A percentile compares a stretch with the other conserved stretches of the same genome.
Conservation (phyloP, 805 yeast species). For the Wickerhamiella slavikovae region DNA sequence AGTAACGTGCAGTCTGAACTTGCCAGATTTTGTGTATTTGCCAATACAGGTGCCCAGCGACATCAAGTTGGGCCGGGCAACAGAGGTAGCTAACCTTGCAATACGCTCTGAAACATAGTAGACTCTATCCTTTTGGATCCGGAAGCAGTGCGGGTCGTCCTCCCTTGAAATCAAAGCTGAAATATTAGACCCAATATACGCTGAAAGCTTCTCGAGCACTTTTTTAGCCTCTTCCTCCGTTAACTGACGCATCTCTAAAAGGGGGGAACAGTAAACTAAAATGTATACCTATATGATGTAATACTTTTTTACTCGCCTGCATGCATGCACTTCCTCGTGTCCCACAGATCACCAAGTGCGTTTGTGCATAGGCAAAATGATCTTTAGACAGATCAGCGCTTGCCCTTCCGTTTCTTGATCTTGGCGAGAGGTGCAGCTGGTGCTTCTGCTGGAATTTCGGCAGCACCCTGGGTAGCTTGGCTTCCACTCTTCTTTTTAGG, state of each 20-base stretch:
- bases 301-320: too few relatives aligned
- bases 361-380: too few relatives aligned
- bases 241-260: constrained; percentile 55
- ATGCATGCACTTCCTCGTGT: too few relatives aligned
- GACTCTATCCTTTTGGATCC: constrained; percentile 90
- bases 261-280: neutral
- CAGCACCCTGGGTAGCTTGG: constrained; percentile 32
- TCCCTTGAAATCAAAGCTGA: constrained; percentile 63
- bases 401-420: constrained; percentile 11
- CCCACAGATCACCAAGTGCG: too few relatives aligned
- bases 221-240: constrained; percentile 95
- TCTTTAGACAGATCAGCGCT: too few relatives aligned
- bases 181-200: constrained; percentile 90
- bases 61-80: constrained; percentile 77
- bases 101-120: constrained; percentile 67
- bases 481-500: constrained; percentile 45
- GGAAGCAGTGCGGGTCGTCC: constrained; percentile 79
- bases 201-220: constrained; percentile 89
- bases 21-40: constrained; percentile 92
- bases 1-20: constrained; percentile 89
- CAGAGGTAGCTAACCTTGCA: constrained; percentile 75
- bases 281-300: too few relatives aligned
- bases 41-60: constrained; percentile 88
- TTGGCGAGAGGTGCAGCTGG: too few relatives aligned
- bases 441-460: too few relatives aligned